A percentile compares a stretch with the other conserved stretches of the same genome.
These are phyloP conservation scores for Aspergillus latus DNA, from an alignment of 2,329 filamentous ascomycete species.

Conservation along the genomic window DNA sequence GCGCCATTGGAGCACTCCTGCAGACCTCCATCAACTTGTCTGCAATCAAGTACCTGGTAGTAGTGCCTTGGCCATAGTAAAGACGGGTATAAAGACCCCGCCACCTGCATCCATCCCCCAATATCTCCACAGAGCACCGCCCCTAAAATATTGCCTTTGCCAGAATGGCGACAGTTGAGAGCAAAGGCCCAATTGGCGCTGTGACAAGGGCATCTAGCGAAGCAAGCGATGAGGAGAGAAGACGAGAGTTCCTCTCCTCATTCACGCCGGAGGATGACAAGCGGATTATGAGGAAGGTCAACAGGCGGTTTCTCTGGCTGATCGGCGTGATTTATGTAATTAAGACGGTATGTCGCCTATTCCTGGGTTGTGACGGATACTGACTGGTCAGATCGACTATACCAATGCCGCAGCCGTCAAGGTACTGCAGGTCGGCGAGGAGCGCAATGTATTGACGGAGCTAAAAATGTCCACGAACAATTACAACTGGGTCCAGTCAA, in stretches of 20 bases:
- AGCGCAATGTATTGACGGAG: slow-evolving; percentile 13
- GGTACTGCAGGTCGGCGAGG: slow-evolving; percentile 14
- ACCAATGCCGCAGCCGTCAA: slow-evolving; percentile 17
- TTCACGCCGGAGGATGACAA: slow-evolving; percentile 17
- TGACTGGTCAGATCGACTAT: slow-evolving; percentile 12
- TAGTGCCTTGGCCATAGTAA: background rate
- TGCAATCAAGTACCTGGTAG: background rate
- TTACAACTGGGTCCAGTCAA: slow-evolving; percentile 19
- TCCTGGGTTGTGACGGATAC: too few relatives aligned
- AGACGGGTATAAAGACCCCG: background rate
- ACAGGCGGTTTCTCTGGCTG: slow-evolving; percentile 12
- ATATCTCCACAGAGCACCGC: background rate
- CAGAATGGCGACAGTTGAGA: background rate
- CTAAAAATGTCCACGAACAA: slow-evolving; percentile 12
- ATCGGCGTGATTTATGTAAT: slow-evolving; percentile 18
- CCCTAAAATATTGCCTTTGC: too few relatives aligned
- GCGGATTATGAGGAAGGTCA: slow-evolving; percentile 13
- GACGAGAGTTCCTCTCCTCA: slow-evolving; percentile 11
- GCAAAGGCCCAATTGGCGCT: background rate
- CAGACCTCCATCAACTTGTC: too few relatives aligned
- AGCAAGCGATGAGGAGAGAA: slow-evolving; percentile 7
- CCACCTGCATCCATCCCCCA: too few relatives aligned
- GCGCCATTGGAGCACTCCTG: background rate
- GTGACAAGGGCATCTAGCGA: background rate
- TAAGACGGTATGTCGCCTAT: slow-evolving; percentile 5